Evolutionary conservation across 1,284 basidiomycete genomes (phyloP), one percentile per base, ranked within the genome.

Genomic region (Fistulina hepatica): DNA sequence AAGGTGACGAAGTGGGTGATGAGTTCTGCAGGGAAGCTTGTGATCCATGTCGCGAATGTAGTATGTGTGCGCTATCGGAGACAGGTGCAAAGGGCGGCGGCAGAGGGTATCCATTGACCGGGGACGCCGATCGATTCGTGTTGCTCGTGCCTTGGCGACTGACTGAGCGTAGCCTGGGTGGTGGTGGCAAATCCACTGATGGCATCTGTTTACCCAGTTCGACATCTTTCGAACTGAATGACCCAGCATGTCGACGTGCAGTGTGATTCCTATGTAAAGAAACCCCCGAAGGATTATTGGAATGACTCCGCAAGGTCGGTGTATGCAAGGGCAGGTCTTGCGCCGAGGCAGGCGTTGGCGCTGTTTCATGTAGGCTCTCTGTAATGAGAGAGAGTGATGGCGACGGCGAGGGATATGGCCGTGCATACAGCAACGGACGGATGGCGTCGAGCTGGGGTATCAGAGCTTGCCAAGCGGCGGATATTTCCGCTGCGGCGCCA

Each of bases 221-320:
- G 1, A 95, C 82, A 54, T 95, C 91, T 52, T 89, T 84, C 23
- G 73, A 81, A 47, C 88, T 92, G 63, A 94, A 95, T 1, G 90
- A 94, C 5, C 91, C 91, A 2, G 85, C 91, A 55, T 94, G 86
- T 16, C 91, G 69, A n/a, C 90, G 72, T 44, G 69, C 71, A 49
- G 67, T 74, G n/a, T 71, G 67, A 11, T 58, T 61, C 11, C 59
- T 63, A n/a, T n/a, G n/a, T n/a, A n/a, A n/a, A n/a, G n/a, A n/a
- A 31, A 53, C 51, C 6, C 53, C 57, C 15, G 55, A 36, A 21
- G 52, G 49, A 31, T 47, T 30, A 32, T 31, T 40, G 9, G 36
- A 31, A 37, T 42, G 51, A 12, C 48, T 45, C 30, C 56, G 56
- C 4, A 52, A 45, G 6, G 28, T 16, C 4, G 9, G 28, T 16